Percentiles rank a stretch among this genome's conserved stretches.
These are phyloP conservation scores for Alternaria atra DNA, from an alignment of 2,329 filamentous ascomycete genomes.

Conservation along the genomic window DNA sequence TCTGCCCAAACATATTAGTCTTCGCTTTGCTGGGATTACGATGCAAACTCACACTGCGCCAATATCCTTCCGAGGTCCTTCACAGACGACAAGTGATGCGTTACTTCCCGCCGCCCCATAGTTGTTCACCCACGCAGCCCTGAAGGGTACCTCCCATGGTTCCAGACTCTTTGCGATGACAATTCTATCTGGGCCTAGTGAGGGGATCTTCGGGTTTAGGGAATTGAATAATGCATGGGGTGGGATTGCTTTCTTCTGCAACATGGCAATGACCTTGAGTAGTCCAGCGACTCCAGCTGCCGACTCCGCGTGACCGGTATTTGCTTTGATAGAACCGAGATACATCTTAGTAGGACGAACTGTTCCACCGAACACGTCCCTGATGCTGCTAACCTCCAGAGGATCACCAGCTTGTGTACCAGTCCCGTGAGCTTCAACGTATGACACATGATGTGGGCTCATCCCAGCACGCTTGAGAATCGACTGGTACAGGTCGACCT, in stretches of 20 bases:
- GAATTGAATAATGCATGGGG: constrained; percentile 25
- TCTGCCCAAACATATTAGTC: constrained; percentile 4
- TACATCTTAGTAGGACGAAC: constrained; percentile 13
- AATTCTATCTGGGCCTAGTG: constrained; percentile 9
- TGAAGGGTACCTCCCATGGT: constrained; percentile 9
- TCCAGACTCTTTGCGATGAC: constrained; percentile 9
- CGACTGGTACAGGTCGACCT: constrained; percentile 18
- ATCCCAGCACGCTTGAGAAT: constrained; percentile 20
- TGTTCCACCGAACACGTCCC: constrained; percentile 16
- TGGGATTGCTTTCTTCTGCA: constrained; percentile 23
- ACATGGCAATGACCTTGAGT: constrained; percentile 31
- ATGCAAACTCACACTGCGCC: constrained; percentile 4
- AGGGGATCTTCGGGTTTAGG: constrained; percentile 29
- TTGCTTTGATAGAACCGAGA: constrained; percentile 47
- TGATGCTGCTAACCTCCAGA: constrained; percentile 19
- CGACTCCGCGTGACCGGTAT: constrained; percentile 48
- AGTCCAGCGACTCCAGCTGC: constrained; percentile 45
- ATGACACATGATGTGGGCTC: constrained; percentile 15
- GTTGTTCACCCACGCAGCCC: constrained; percentile 9
- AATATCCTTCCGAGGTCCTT: constrained; percentile 5
- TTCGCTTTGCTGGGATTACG: not conserved
- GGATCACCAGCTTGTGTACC: constrained; percentile 30
- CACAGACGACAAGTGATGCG: constrained; percentile 11
- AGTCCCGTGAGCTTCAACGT: constrained; percentile 30
- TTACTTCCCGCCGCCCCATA: constrained; percentile 12